A percentile compares a stretch with the other conserved stretches of the same genome.
These are phyloP conservation scores for Saccharomyces hybrid DNA, from an alignment of 1,139 yeast species.

Conservation along the genomic window DNA sequence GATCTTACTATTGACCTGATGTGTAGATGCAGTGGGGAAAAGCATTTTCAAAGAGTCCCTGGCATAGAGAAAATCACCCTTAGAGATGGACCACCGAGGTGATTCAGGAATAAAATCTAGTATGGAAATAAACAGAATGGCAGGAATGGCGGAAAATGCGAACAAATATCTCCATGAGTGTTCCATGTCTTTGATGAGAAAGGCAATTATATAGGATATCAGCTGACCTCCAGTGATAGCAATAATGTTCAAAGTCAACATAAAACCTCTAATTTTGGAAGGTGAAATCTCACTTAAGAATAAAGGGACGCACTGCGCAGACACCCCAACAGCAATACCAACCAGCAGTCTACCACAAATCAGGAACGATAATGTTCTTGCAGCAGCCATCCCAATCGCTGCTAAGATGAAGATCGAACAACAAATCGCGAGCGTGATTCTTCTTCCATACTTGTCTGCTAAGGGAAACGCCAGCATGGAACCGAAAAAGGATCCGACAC, in stretches of 20 bases:
- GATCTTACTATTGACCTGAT: slow-evolving; percentile 29
- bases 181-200: slow-evolving; percentile 16
- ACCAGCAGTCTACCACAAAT: slow-evolving; percentile 35
- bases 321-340: slow-evolving; percentile 40
- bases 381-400: slow-evolving; percentile 34
- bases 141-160: slow-evolving; percentile 36
- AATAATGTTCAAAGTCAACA: slow-evolving; percentile 36
- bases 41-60: slow-evolving; percentile 31
- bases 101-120: slow-evolving; percentile 49
- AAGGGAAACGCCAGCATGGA: slow-evolving; percentile 34
- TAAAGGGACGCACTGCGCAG: slow-evolving; percentile 38
- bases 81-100: slow-evolving; percentile 46
- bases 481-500: slow-evolving; percentile 39
- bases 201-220: slow-evolving; percentile 36
- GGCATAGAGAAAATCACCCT: slow-evolving; percentile 37
- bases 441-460: slow-evolving; percentile 35
- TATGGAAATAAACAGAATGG: slow-evolving; percentile 32
- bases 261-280: slow-evolving; percentile 33
- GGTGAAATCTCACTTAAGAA: slow-evolving; percentile 40
- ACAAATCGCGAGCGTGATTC: slow-evolving; percentile 32
- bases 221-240: slow-evolving; percentile 43
- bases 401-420: slow-evolving; percentile 34
- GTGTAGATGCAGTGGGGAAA: slow-evolving; percentile 33
- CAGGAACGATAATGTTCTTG: slow-evolving; percentile 26
- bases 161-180: slow-evolving; percentile 40